Conservation (phyloP, 2,329 filamentous ascomycete genomes). For the Epicoccum nigrum region DNA sequence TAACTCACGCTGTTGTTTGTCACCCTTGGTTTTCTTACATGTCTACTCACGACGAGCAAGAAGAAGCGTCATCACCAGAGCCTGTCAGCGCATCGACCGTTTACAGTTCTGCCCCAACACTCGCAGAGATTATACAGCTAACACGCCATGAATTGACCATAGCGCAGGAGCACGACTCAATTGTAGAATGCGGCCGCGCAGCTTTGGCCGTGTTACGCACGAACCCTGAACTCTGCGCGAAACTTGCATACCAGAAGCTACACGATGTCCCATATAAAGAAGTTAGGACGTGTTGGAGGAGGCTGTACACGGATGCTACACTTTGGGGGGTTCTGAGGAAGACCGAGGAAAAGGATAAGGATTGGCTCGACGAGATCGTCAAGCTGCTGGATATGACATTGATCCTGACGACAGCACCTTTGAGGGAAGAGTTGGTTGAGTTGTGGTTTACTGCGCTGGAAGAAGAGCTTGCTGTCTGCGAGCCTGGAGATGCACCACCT, state of each 20-base stretch:
- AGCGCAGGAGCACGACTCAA: slow-evolving; percentile 29
- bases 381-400: slow-evolving; percentile 74
- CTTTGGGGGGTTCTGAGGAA: slow-evolving; percentile 64
- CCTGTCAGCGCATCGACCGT: neutral
- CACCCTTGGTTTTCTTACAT: slow-evolving; percentile 1
- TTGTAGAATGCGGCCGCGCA: slow-evolving; percentile 51
- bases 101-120: slow-evolving; percentile 24
- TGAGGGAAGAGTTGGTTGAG: slow-evolving; percentile 44
- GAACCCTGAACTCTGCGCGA: slow-evolving; percentile 59
- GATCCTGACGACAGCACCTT: slow-evolving; percentile 66
- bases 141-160: slow-evolving; percentile 34
- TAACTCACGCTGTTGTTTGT: slow-evolving; percentile 5
- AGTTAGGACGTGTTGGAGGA: slow-evolving; percentile 71
- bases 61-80: neutral
- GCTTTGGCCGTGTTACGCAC: slow-evolving; percentile 45
- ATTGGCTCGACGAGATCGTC: slow-evolving; percentile 65
- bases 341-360: slow-evolving; percentile 21
- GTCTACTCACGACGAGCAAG: neutral
- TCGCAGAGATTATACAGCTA: slow-evolving; percentile 32
- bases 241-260: slow-evolving; percentile 68
- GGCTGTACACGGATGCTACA: slow-evolving; percentile 73
- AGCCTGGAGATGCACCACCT: neutral
- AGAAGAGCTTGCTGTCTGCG: slow-evolving; percentile 3
- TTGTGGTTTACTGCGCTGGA: slow-evolving; percentile 60
- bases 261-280: slow-evolving; percentile 72